Percentiles rank a stretch among this genome's conserved stretches.
phyloP scores from a whole-genome alignment of 139 green algal species.

The Picochlorum sp. region DNA sequence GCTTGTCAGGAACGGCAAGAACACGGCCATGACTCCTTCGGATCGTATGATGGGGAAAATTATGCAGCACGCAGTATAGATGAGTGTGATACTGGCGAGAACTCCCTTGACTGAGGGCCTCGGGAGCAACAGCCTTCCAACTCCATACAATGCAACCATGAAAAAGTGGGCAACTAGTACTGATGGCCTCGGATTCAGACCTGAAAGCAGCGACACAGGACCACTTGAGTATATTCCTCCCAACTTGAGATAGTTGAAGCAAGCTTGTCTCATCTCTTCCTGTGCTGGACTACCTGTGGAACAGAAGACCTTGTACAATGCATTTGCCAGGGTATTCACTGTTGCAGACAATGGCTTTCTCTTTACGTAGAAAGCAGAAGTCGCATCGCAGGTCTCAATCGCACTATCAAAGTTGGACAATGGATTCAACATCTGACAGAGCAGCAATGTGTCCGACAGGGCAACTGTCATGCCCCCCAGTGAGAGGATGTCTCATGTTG shows the following conservation, averaged over 20 bases:
- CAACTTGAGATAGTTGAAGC: conserved; percentile 93
- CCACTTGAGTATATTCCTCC: conserved; percentile 73
- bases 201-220: conserved; percentile 81
- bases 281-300: conserved; percentile 60
- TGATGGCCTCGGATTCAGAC: conserved; percentile 78
- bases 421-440: conserved; percentile 69
- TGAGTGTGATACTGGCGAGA: conserved; percentile 46
- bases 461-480: conserved; percentile 83
- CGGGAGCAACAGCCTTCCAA: conserved; percentile 76
- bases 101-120: conserved; percentile 62
- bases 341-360: conserved; percentile 87
- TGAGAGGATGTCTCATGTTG: conserved; percentile 98
- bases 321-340: conserved; percentile 98
- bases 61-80: conserved; percentile 61
- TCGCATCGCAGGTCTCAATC: conserved; percentile 47
- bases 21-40: conserved; percentile 61
- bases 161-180: conserved; percentile 96
- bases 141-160: conserved; percentile 81
- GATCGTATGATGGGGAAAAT: conserved; percentile 82
- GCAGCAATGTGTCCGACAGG: conserved; percentile 77
- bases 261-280: conserved; percentile 92
- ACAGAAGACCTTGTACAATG: conserved; percentile 93
- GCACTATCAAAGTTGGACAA: conserved; percentile 66
- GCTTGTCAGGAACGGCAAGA: conserved; percentile 56
- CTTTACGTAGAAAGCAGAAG: conserved; percentile 74